Evolutionary conservation across 148 eudicot species (phyloP).

Genomic region (Silene conica): DNA sequence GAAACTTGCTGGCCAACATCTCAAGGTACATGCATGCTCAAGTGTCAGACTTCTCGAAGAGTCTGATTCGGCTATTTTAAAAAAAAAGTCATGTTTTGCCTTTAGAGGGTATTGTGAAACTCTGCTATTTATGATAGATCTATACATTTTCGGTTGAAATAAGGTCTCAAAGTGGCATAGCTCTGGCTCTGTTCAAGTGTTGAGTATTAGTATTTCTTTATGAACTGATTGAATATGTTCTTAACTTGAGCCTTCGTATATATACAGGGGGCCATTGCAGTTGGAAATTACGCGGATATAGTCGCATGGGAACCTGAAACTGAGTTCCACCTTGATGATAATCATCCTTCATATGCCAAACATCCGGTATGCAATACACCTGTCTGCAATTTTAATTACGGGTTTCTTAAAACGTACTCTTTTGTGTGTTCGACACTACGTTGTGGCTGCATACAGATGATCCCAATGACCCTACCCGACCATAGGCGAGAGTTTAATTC

Average conservation of each 20-base stretch:
- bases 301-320: constrained; percentile 92
- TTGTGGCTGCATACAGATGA: not conserved
- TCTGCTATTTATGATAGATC: too few species aligned
- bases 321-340: constrained; percentile 62
- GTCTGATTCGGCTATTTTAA: too few species aligned
- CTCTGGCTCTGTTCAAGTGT: too few species aligned
- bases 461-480: not conserved
- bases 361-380: constrained; percentile 60
- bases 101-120: too few species aligned
- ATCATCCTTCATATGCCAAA: constrained; percentile 52
- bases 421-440: not conserved
- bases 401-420: too few species aligned
- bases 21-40: constrained; percentile 44
- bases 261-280: constrained; percentile 76
- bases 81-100: too few species aligned
- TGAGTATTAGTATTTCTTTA: too few species aligned
- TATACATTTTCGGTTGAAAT: too few species aligned
- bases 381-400: not conserved
- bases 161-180: too few species aligned
- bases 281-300: constrained; percentile 80
- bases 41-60: too few species aligned
- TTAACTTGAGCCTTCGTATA: not conserved
- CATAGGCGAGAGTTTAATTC: not conserved
- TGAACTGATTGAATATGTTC: not conserved
- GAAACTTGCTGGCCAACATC: constrained; percentile 73